Percentiles rank a stretch among this genome's conserved stretches.
These are phyloP conservation scores for Ceratobasidium sp. DNA, from an alignment of 1,284 basidiomycete genomes.

Conservation along the genomic window DNA sequence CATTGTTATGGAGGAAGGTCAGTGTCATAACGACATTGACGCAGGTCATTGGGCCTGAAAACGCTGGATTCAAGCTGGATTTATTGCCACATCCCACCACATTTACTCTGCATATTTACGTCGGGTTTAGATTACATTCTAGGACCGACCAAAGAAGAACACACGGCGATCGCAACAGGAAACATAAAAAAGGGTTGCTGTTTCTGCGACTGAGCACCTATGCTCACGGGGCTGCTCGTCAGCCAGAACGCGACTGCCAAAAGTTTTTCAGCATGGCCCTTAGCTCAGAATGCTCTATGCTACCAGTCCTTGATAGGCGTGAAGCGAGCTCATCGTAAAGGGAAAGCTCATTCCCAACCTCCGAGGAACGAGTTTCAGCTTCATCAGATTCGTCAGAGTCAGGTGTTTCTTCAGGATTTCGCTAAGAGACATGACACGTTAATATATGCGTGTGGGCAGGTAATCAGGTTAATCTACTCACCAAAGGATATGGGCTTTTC, in stretches of 20 bases:
- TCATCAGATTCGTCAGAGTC: neutral
- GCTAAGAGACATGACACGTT: neutral
- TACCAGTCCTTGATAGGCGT: neutral
- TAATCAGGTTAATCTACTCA: neutral
- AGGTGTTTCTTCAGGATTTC: neutral
- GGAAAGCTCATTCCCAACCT: neutral
- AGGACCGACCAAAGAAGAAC: no score
- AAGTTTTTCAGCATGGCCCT: neutral
- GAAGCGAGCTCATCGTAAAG: neutral
- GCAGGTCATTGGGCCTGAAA: no score
- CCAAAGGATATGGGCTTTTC: slow-evolving; percentile 13
- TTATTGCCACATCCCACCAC: no score
- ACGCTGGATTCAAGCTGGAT: no score
- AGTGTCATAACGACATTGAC: no score
- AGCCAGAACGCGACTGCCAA: neutral
- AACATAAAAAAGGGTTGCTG: no score
- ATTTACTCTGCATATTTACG: no score
- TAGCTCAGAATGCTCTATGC: slow-evolving; percentile 1
- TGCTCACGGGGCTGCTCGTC: neutral
- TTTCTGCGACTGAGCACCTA: neutral
- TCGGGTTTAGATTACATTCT: no score
- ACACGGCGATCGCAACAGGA: no score
- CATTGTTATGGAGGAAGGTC: no score
- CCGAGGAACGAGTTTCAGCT: neutral
- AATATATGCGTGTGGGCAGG: neutral